Evolutionary conservation across 331 rosid species (phyloP).

Genomic region (Quercus tomentella): DNA sequence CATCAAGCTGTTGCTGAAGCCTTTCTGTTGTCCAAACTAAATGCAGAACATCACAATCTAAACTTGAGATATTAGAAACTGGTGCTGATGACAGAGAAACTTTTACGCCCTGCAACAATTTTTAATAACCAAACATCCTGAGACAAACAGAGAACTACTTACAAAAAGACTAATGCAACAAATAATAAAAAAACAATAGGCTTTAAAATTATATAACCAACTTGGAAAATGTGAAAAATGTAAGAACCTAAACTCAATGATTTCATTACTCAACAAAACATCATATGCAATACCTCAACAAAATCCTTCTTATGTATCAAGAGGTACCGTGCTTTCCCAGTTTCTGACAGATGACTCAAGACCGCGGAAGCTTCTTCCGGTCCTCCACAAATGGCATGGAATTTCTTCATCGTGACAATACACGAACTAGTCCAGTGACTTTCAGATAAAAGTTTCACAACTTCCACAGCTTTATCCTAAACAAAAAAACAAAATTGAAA

Average conservation of each 20-base stretch:
- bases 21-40: slow-evolving; percentile 70
- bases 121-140: neutral
- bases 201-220: neutral
- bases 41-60: slow-evolving; percentile 66
- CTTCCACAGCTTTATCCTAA: slow-evolving; percentile 66
- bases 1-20: slow-evolving; percentile 77
- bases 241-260: neutral
- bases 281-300: slow-evolving; percentile 54
- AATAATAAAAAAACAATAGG: neutral
- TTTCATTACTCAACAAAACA: neutral
- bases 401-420: slow-evolving; percentile 60
- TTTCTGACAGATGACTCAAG: slow-evolving; percentile 59
- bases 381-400: slow-evolving; percentile 71
- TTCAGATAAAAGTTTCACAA: slow-evolving; percentile 54
- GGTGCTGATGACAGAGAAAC: slow-evolving; percentile 55
- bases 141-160: neutral
- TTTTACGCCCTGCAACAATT: slow-evolving; percentile 67
- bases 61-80: slow-evolving; percentile 48
- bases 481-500: slow-evolving; percentile 9
- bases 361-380: slow-evolving; percentile 54
- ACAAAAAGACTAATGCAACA: too few relatives aligned
- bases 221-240: neutral
- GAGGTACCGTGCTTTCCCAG: slow-evolving; percentile 62
- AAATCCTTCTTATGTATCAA: slow-evolving; percentile 41
- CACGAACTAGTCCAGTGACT: slow-evolving; percentile 71